Percentiles rank a stretch among this genome's conserved stretches.
Conservation (phyloP, 1,284 basidiomycete genomes). For the Irpex sp. region DNA sequence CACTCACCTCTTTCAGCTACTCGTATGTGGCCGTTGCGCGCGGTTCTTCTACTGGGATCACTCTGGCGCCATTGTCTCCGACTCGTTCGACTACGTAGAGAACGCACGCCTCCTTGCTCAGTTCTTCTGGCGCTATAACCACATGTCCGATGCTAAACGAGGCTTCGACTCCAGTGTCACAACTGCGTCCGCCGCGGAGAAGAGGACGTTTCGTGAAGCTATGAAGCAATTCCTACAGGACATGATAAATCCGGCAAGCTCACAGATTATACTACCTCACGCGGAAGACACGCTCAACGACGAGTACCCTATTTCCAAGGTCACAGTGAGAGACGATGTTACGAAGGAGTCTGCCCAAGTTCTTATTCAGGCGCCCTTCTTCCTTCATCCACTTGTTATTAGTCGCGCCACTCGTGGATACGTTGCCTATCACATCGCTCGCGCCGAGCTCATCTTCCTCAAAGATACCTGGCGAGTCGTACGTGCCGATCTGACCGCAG, state of each 20-base stretch:
- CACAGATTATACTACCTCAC: neutral
- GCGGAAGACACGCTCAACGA: conserved; percentile 1
- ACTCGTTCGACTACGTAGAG: conserved; percentile 12
- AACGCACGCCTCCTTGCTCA: conserved; percentile 7
- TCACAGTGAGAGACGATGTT: neutral
- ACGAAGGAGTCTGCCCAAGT: neutral
- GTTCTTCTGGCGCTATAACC: conserved; percentile 15
- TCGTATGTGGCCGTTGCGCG: conserved; percentile 12
- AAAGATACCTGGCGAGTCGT: conserved; percentile 6
- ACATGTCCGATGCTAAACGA: neutral
- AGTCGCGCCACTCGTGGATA: conserved; percentile 5
- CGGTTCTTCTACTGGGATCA: conserved; percentile 18
- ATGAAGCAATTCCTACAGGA: neutral
- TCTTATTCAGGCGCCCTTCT: conserved; percentile 1
- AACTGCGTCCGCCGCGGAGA: neutral
- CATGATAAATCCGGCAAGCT: neutral
- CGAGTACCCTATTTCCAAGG: neutral
- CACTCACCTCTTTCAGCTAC: conserved; percentile 10
- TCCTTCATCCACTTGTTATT: neutral
- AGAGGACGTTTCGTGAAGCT: neutral
- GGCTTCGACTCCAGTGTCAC: neutral
- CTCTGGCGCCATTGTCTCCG: conserved; percentile 13
- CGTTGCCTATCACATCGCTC: neutral
- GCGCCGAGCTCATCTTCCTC: neutral
- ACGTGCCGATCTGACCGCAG: neutral